Base-by-base conservation (phyloP, 2,329 filamentous ascomycete species). In the Curvularia lunata region DNA sequence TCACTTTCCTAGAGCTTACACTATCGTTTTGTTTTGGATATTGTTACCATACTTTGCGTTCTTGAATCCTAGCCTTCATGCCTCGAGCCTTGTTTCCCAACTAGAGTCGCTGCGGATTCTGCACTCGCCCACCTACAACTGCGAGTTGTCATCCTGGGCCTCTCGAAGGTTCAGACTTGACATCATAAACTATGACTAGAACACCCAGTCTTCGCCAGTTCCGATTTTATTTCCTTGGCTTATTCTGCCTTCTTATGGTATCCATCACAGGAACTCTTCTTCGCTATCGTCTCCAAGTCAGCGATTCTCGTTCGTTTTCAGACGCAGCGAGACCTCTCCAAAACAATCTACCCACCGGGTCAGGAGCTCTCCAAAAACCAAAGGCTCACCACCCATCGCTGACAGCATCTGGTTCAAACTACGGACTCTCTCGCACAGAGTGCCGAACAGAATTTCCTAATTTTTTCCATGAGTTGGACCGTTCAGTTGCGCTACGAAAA, bases 391-490 rank as follows among this genome's bases (percentile, higher is more conserved):
- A 27, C 6, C 49, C 40, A 34, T 7, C 27, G 19, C 34, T 19
- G 21, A 18, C 40, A 38, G 13, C 28, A 37, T 6, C 40, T 8
- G 40, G 16, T 13, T 37, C 49, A 19, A 45, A 52, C 13, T 52
- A 52, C 19, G 40, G 49, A 27, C 49, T 52, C 28, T 21, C 49
- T 19, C 40, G 12, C 19, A 37, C 28, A 34, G 56, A 73, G 48
- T 74, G 70, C 43, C 52, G 59, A 45, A 54, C 56, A 6, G 49
- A 62, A 34, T 73, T 74, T 37, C 40, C 62, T 16, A 53, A 47
- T 16, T 61, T 72, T 5, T 74, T 63, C 48, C 49, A 62, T 7
- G 69, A 70, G 34, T 50, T 73, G 16, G 67, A 71, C 18, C 64
- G 64, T 23, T 59, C 65, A 4, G 56, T 48, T 19, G 54, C 50